Percentiles rank a stretch among this genome's conserved stretches.
phyloP scores from a whole-genome alignment of 2,329 filamentous ascomycete genomes.

The Polychaeton citri region DNA sequence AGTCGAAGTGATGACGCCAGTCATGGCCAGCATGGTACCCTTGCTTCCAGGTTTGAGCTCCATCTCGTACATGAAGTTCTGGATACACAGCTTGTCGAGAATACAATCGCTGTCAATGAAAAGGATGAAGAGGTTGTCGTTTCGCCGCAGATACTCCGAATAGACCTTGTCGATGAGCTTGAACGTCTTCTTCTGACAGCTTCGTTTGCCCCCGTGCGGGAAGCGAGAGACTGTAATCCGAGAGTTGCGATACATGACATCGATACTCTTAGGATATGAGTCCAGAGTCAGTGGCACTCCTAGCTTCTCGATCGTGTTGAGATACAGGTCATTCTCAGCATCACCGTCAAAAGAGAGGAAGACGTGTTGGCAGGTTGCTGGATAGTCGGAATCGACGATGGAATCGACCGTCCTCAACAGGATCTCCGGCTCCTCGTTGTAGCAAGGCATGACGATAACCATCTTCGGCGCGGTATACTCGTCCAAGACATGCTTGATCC shows the following conservation, averaged over 20 bases:
- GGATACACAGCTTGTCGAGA: conserved; percentile 76
- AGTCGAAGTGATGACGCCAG: conserved; percentile 89
- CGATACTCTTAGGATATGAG: conserved; percentile 77
- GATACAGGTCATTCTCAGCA: conserved; percentile 74
- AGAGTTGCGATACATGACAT: conserved; percentile 69
- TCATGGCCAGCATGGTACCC: conserved; percentile 92
- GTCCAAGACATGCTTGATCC: conserved; percentile 73
- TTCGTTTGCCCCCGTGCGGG: conserved; percentile 81
- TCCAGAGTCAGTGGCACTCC: conserved; percentile 67
- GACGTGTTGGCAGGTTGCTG: conserved; percentile 79
- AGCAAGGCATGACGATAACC: conserved; percentile 93
- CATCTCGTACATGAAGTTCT: conserved; percentile 99
- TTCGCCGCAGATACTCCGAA: conserved; percentile 66
- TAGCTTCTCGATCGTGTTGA: conserved; percentile 72
- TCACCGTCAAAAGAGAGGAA: conserved; percentile 94
- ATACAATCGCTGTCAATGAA: conserved; percentile 98
- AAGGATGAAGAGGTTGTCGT: conserved; percentile 87
- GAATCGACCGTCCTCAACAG: conserved; percentile 80
- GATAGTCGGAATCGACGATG: conserved; percentile 87
- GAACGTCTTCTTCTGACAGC: conserved; percentile 88
- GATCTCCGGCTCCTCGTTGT: conserved; percentile 77
- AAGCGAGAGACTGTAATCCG: conserved; percentile 87
- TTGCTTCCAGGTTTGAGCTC: conserved; percentile 87
- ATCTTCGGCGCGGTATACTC: conserved; percentile 82
- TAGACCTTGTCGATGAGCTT: conserved; percentile 90